Evolutionary conservation across 139 green algal species (phyloP).

Genomic region (Tetraselmis striata): DNA sequence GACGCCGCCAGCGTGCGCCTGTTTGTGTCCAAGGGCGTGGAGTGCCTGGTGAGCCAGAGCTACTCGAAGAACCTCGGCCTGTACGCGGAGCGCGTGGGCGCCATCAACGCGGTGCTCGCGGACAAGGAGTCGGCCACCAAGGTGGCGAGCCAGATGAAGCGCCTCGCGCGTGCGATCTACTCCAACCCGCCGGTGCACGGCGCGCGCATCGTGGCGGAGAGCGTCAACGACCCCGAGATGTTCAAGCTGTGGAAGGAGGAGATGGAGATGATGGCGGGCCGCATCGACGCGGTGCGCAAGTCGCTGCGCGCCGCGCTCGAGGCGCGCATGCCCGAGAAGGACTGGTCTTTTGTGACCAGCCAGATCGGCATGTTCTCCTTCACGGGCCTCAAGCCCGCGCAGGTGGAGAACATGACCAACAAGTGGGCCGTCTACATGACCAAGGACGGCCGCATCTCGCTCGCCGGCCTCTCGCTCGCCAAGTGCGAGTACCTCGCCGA

Average conservation of each 20-base stretch:
- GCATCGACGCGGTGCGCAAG: slow-evolving; percentile 81
- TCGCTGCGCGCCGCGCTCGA: slow-evolving; percentile 68
- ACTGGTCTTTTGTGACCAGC: slow-evolving; percentile 85
- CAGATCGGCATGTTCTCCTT: slow-evolving; percentile 98
- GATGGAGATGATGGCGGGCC: slow-evolving; percentile 92
- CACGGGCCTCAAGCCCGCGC: slow-evolving; percentile 74
- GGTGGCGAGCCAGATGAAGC: slow-evolving; percentile 89
- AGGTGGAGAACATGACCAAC: slow-evolving; percentile 94
- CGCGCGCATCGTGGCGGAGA: slow-evolving; percentile 83
- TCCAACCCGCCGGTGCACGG: slow-evolving; percentile 87
- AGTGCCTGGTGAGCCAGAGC: slow-evolving; percentile 79
- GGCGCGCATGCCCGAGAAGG: slow-evolving; percentile 55
- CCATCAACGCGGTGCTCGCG: slow-evolving; percentile 73
- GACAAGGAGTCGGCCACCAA: slow-evolving; percentile 52
- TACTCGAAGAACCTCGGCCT: slow-evolving; percentile 98
- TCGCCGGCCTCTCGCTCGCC: slow-evolving; percentile 80
- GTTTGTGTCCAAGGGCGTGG: slow-evolving; percentile 82
- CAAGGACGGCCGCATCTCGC: slow-evolving; percentile 88
- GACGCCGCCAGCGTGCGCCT: slow-evolving; percentile 82
- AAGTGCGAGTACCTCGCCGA: slow-evolving; percentile 87
- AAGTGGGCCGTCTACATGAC: slow-evolving; percentile 96
- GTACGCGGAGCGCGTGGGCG: slow-evolving; percentile 94
- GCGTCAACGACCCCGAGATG: slow-evolving; percentile 68
- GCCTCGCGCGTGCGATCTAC: slow-evolving; percentile 84
- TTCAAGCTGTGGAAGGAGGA: slow-evolving; percentile 91